phyloP scores from a whole-genome alignment of 1,139 yeast genomes.

The Suhomyces chickasaworum region DNA sequence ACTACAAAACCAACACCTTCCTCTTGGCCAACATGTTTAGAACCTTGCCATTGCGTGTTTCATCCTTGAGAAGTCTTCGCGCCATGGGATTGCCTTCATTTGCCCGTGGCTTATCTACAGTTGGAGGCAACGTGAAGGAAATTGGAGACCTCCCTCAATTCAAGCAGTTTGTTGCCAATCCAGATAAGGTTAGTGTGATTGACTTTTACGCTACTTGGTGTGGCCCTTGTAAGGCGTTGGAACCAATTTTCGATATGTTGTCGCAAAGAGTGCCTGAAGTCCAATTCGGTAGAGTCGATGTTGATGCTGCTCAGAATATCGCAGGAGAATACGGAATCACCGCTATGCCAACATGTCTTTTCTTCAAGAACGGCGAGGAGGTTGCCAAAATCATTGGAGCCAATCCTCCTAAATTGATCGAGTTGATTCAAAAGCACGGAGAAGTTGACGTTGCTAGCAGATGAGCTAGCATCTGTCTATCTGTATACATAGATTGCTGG shows the following conservation, averaged over 20 bases:
- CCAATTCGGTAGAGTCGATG: constrained; percentile 41
- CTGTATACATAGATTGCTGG: too few species aligned
- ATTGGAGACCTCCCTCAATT: constrained; percentile 19
- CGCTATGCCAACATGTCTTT: constrained; percentile 41
- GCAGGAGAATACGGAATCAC: constrained; percentile 34
- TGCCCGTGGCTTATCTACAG: constrained; percentile 2
- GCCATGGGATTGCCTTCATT: background rate
- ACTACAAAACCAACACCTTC: background rate
- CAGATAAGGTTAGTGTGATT: constrained; percentile 36
- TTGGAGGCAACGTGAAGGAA: constrained; percentile 11
- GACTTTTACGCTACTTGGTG: constrained; percentile 52
- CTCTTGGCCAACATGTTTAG: background rate
- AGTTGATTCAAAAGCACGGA: constrained; percentile 26
- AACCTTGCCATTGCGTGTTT: constrained; percentile 3
- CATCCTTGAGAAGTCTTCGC: background rate
- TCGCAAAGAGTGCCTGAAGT: constrained; percentile 43
- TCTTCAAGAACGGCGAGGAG: constrained; percentile 37
- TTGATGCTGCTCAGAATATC: constrained; percentile 34
- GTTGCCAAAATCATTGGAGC: constrained; percentile 37
- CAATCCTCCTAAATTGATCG: constrained; percentile 32
- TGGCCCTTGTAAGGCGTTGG: constrained; percentile 49
- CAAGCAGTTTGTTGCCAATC: constrained; percentile 23
- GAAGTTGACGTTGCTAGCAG: constrained; percentile 23
- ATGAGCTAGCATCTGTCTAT: too few species aligned
- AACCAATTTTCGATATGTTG: constrained; percentile 39